phyloP scores from a whole-genome alignment of 768 basidiomycete genomes.

The Tephrocybe rancida region DNA sequence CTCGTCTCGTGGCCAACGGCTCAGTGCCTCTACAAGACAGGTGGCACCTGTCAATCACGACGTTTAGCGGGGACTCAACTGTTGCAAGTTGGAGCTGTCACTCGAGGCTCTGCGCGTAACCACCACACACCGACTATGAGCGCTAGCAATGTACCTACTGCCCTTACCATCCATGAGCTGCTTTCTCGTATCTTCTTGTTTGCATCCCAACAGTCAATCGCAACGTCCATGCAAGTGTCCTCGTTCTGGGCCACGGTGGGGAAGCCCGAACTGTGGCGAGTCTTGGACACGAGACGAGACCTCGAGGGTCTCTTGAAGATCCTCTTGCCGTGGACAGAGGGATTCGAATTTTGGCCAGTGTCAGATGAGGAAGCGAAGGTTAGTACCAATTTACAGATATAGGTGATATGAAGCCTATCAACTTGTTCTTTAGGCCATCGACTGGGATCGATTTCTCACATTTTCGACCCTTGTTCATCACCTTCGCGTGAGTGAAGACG shows the following conservation, averaged over 20 bases:
- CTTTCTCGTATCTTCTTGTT: not conserved
- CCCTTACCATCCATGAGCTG: not conserved
- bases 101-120: too few species aligned
- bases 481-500: not conserved
- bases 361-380: not conserved
- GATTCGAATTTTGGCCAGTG: too few species aligned
- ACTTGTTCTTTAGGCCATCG: not conserved
- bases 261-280: not conserved
- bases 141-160: not conserved
- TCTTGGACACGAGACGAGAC: not conserved
- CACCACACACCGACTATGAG: too few species aligned
- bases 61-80: too few species aligned
- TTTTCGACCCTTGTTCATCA: not conserved
- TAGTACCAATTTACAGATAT: not conserved
- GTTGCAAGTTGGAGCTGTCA: too few species aligned
- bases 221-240: not conserved
- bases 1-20: too few species aligned
- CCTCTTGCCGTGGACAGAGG: not conserved
- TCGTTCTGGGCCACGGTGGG: not conserved
- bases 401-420: not conserved
- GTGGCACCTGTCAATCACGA: too few species aligned
- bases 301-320: not conserved
- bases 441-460: not conserved
- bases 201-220: not conserved
- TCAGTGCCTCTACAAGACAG: too few species aligned